Evolutionary conservation across 2,329 filamentous ascomycete genomes (phyloP).

Genomic region (Hortaea sp.): DNA sequence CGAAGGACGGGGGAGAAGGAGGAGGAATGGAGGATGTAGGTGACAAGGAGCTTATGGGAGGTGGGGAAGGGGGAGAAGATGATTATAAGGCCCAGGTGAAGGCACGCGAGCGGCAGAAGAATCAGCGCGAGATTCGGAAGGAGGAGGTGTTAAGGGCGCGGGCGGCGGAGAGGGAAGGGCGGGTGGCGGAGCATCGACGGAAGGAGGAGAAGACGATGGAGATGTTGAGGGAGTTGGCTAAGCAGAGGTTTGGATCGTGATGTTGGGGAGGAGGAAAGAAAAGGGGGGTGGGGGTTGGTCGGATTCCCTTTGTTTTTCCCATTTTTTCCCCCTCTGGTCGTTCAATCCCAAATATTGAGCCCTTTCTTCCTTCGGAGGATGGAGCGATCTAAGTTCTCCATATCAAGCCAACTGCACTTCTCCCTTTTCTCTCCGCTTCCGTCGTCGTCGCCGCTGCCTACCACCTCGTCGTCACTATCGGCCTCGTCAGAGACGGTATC

Average conservation of each 20-base stretch:
- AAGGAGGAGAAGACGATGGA: slow-evolving; percentile 80
- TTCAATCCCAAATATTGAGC: too few relatives aligned
- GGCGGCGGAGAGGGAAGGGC: slow-evolving; percentile 70
- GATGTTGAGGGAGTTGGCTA: slow-evolving; percentile 69
- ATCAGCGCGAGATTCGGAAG: slow-evolving; percentile 68
- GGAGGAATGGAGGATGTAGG: slow-evolving; percentile 47
- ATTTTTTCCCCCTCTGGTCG: too few relatives aligned
- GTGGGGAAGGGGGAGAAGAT: slow-evolving; percentile 49
- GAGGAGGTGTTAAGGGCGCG: slow-evolving; percentile 71
- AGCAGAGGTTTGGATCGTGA: slow-evolving; percentile 57
- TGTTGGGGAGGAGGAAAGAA: too few relatives aligned
- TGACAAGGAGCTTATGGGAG: slow-evolving; percentile 68
- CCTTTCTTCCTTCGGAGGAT: too few relatives aligned
- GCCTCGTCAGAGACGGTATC: too few relatives aligned
- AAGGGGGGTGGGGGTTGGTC: too few relatives aligned
- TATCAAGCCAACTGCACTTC: too few relatives aligned
- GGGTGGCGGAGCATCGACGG: slow-evolving; percentile 55
- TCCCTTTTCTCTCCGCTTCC: too few relatives aligned
- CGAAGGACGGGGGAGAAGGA: slow-evolving; percentile 47
- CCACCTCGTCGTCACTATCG: too few relatives aligned
- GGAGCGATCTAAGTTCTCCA: too few relatives aligned
- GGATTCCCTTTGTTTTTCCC: too few relatives aligned
- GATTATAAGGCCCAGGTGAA: slow-evolving; percentile 56
- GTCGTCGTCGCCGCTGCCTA: too few relatives aligned
- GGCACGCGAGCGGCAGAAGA: slow-evolving; percentile 62